Base-by-base conservation (phyloP, 768 basidiomycete species). In the Pleurotus tuoliensis region DNA sequence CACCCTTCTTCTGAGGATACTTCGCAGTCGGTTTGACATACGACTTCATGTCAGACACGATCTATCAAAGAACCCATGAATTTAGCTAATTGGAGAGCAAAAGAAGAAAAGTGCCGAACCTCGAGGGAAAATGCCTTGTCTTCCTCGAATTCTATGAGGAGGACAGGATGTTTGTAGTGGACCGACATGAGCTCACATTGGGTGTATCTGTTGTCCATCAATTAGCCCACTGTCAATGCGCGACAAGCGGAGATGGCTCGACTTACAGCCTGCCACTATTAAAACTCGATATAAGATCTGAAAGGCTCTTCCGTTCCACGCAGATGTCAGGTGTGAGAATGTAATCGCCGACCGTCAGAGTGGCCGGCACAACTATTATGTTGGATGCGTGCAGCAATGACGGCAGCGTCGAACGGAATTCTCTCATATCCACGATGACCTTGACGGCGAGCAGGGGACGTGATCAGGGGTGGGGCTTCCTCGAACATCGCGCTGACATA, bases 181-280 rank as follows among this genome's bases (percentile, higher is more conserved):
- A 87, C 88, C 0, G 91, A 94, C 96, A 99, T 98, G 18, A 92
- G 68, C 71, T 98, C 96, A 73, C 96, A 98, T 66, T 99, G 97
- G 0, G 94, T 91, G 67, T 96, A 97, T 58, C 96, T 98, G 62
- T 2, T 34, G 30, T 34, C 30, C 30, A 34, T 34, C 8, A 34
- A 34, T 34, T 11, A 34, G 8, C 30, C 9, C 30, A 34, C 30
- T 34, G 30, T 34, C 11, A 34, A 34, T 34, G 11, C 11, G 11
- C 2, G 37, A 8, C 8, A 30, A 37, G 55, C n/a, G 18, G 16
- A 38, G 5, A 56, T 1, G 5, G 37, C 44, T 49, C 34, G 11
- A 80, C 93, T 75, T 62, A 97, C 97, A 99, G 70, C 55, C 97
- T 79, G 13, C 96, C 96, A 64, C 87, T 96, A 56, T 88, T 94